These are phyloP conservation scores for Tylopilus felleus DNA, from an alignment of 768 basidiomycete species.

Conservation along the genomic window DNA sequence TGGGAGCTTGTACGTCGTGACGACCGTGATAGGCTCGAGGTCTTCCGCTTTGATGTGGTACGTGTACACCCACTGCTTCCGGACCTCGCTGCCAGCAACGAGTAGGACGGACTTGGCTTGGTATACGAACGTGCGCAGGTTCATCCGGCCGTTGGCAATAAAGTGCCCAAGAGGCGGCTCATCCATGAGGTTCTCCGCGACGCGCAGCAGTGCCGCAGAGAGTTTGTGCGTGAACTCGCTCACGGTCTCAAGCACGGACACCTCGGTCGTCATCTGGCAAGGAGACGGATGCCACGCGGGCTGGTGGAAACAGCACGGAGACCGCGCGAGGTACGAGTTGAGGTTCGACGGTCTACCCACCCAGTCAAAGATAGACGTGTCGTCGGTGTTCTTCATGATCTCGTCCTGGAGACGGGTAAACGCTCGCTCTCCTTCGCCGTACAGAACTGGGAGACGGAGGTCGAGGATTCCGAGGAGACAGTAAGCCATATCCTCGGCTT, in stretches of 20 bases:
- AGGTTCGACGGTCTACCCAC: slow-evolving; percentile 24
- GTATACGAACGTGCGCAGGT: slow-evolving; percentile 24
- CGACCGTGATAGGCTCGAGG: slow-evolving; percentile 15
- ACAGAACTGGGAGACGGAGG: slow-evolving; percentile 28
- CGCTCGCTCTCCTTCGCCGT: slow-evolving; percentile 22
- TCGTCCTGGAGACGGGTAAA: slow-evolving; percentile 28
- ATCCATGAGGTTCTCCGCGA: slow-evolving; percentile 18
- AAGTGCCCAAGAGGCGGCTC: slow-evolving; percentile 29
- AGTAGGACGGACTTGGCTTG: slow-evolving; percentile 16
- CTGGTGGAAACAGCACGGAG: slow-evolving; percentile 23
- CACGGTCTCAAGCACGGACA: slow-evolving; percentile 11
- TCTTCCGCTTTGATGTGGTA: slow-evolving; percentile 23
- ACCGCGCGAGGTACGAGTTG: slow-evolving; percentile 26
- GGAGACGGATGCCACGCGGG: slow-evolving; percentile 7
- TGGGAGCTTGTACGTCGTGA: slow-evolving; percentile 11
- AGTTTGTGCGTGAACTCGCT: slow-evolving; percentile 16
- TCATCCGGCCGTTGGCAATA: slow-evolving; percentile 31
- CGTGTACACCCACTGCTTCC: slow-evolving; percentile 10
- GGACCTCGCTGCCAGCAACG: slow-evolving; percentile 4
- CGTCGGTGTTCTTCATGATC: slow-evolving; percentile 27
- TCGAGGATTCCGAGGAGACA: slow-evolving; percentile 29
- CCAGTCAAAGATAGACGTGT: slow-evolving; percentile 28
- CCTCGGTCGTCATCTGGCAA: background rate
- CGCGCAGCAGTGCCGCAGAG: slow-evolving; percentile 10
- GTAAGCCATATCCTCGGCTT: slow-evolving; percentile 29